These are phyloP conservation scores for Annulohypoxylon nitens DNA, from an alignment of 495 filamentous ascomycete genomes.

Conservation along the genomic window DNA sequence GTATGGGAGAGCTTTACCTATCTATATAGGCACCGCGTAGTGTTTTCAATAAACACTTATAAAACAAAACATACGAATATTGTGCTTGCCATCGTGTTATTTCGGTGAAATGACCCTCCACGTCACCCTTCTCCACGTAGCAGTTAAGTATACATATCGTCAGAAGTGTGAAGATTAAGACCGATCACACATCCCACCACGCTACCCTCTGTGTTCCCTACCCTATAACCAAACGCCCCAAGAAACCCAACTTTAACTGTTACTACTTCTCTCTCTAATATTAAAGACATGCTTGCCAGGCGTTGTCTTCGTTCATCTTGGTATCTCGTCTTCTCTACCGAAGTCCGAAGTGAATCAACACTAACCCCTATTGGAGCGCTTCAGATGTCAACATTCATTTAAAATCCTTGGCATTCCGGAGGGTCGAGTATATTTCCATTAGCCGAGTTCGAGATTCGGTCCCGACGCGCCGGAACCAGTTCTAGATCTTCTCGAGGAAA, in stretches of 20 bases:
- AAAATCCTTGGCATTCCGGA: background rate
- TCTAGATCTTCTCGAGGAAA: background rate
- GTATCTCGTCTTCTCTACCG: background rate
- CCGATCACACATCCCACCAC: too few species aligned
- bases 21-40: background rate
- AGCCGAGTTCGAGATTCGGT: background rate
- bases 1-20: background rate
- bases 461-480: background rate
- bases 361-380: background rate
- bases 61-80: background rate
- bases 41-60: background rate
- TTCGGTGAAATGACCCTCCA: background rate
- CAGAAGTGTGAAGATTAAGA: too few species aligned
- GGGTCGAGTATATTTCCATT: background rate
- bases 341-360: background rate
- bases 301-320: background rate
- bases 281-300: too few species aligned
- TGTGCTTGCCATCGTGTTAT: background rate
- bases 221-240: too few species aligned
- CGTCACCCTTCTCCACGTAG: background rate
- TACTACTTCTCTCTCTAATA: too few species aligned
- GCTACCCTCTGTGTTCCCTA: too few species aligned
- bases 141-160: too few species aligned
- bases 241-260: too few species aligned
- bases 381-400: background rate